These are phyloP conservation scores for Teunomyces funiuensis DNA, from an alignment of 805 yeast species.

Conservation along the genomic window DNA sequence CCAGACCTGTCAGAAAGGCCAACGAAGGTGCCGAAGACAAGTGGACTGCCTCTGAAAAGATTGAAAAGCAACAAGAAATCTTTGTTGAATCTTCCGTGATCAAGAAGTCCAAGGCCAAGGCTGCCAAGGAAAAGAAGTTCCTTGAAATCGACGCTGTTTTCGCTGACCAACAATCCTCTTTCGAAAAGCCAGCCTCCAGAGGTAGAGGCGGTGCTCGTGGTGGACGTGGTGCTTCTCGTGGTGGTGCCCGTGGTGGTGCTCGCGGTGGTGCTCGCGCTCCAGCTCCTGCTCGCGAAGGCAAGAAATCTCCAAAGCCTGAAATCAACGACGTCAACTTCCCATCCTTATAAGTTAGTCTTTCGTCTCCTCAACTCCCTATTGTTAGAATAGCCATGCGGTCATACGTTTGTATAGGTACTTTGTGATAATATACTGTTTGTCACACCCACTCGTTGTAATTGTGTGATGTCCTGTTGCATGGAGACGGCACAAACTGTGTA, in stretches of 20 bases:
- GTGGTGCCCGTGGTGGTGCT: conserved; percentile 20
- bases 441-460: not conserved
- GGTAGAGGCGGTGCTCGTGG: conserved; percentile 27
- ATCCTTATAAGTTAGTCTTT: conserved; percentile 43
- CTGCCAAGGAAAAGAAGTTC: conserved; percentile 76
- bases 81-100: conserved; percentile 58
- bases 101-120: conserved; percentile 72
- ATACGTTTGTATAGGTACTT: conserved; percentile 9
- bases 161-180: conserved; percentile 50
- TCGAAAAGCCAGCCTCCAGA: conserved; percentile 22
- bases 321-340: conserved; percentile 71
- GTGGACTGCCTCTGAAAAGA: conserved; percentile 55
- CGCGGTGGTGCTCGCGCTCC: conserved; percentile 27
- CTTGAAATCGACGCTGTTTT: conserved; percentile 75
- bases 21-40: conserved; percentile 59
- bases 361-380: conserved; percentile 2
- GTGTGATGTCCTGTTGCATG: no score
- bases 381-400: conserved; percentile 5
- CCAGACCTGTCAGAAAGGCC: conserved; percentile 45
- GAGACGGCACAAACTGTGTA: no score
- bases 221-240: conserved; percentile 18
- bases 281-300: conserved; percentile 11
- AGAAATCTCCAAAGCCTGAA: conserved; percentile 25
- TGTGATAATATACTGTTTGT: conserved; percentile 6
- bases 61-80: conserved; percentile 64